These are phyloP conservation scores for Chaetomium tenue DNA, from an alignment of 495 filamentous ascomycete species.

Conservation along the genomic window DNA sequence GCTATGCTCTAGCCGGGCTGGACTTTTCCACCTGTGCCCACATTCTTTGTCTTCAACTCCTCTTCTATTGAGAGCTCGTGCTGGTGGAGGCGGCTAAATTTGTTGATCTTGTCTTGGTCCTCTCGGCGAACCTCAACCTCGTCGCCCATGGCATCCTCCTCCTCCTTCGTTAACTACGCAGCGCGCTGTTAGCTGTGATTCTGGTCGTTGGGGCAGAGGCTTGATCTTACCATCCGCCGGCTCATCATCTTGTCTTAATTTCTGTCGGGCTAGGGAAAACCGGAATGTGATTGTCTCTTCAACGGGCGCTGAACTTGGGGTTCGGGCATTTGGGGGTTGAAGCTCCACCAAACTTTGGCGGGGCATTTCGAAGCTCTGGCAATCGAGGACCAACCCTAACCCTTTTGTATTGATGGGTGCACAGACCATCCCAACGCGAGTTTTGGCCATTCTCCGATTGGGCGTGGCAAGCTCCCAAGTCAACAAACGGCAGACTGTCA, in stretches of 20 bases:
- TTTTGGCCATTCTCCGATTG: slow-evolving; percentile 3
- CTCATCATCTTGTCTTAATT: slow-evolving; percentile 32
- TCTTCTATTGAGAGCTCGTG: slow-evolving; percentile 74
- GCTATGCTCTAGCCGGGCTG: slow-evolving; percentile 2
- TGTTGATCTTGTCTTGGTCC: slow-evolving; percentile 98
- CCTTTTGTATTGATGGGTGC: not conserved
- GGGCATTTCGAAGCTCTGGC: not conserved
- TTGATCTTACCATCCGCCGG: slow-evolving; percentile 42
- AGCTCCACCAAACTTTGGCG: slow-evolving; percentile 6
- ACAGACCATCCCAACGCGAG: too few species aligned
- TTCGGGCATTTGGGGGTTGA: not conserved
- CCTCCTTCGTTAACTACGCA: slow-evolving; percentile 84
- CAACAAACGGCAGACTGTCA: slow-evolving; percentile 14
- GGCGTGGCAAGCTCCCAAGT: not conserved
- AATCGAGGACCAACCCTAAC: not conserved
- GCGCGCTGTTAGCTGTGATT: slow-evolving; percentile 16
- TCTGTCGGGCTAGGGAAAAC: not conserved
- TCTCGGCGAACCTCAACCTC: slow-evolving; percentile 91
- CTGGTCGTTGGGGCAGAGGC: not conserved
- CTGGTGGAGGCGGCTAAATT: slow-evolving; percentile 92
- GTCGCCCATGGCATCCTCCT: slow-evolving; percentile 71
- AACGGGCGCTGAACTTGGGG: not conserved
- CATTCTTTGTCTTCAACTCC: slow-evolving; percentile 77
- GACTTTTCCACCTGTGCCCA: slow-evolving; percentile 33
- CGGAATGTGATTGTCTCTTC: not conserved